These are phyloP conservation scores for Suillus paluster DNA, from an alignment of 768 basidiomycete species.

Conservation along the genomic window DNA sequence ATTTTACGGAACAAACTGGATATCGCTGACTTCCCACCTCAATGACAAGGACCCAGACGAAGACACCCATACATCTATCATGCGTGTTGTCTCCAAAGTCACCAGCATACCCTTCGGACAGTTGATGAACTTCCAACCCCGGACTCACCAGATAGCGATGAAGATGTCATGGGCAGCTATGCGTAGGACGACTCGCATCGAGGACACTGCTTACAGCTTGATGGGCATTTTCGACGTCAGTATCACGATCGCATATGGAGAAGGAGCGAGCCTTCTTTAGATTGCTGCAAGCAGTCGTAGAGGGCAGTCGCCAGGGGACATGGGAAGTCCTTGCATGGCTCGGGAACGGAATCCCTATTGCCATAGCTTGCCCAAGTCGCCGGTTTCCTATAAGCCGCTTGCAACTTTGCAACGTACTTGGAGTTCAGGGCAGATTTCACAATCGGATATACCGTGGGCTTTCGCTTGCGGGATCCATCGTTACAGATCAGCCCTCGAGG, in stretches of 20 bases:
- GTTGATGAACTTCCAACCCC: neutral
- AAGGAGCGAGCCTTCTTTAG: too few species aligned
- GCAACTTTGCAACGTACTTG: too few species aligned
- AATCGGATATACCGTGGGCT: too few species aligned
- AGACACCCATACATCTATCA: neutral
- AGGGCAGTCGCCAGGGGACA: neutral
- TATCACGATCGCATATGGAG: too few species aligned
- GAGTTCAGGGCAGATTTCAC: too few species aligned
- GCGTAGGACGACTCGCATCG: neutral
- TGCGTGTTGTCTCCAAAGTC: neutral
- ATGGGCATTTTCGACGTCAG: neutral
- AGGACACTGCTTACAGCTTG: neutral
- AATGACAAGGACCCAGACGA: neutral
- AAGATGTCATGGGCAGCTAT: neutral
- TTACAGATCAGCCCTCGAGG: too few species aligned
- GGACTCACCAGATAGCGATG: neutral
- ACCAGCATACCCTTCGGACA: neutral
- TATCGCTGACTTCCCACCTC: neutral
- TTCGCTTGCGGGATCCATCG: too few species aligned
- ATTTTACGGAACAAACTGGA: neutral
- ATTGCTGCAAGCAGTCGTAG: too few species aligned
- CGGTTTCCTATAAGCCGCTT: too few species aligned
- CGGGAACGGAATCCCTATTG: too few species aligned
- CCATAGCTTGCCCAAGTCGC: too few species aligned
- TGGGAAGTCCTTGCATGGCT: neutral